Evolutionary conservation across 73 alveolate species (phyloP).

Genomic region (Paramecium sonneborni): DNA sequence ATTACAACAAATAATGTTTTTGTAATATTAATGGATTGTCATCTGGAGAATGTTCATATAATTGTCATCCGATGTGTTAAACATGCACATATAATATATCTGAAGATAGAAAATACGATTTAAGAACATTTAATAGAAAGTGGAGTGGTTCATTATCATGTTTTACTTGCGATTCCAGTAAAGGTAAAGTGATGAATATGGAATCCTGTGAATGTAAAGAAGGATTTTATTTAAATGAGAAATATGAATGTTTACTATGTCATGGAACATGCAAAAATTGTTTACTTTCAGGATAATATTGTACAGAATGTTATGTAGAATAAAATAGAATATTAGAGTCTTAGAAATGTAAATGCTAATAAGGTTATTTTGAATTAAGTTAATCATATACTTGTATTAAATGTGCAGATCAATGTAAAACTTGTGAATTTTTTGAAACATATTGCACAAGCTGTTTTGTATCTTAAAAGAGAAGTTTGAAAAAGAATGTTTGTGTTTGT

Average conservation of each 20-base stretch:
- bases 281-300: background rate
- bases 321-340: background rate
- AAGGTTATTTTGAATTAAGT: conserved; percentile 5
- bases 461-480: background rate
- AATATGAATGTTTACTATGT: background rate
- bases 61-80: background rate
- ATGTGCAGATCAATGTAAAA: background rate
- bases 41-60: background rate
- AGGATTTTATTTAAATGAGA: background rate
- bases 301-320: background rate
- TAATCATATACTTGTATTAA: background rate
- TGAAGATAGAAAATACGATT: background rate
- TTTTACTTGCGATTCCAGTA: background rate
- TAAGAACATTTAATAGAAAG: background rate
- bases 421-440: background rate
- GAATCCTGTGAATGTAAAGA: background rate
- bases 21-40: background rate
- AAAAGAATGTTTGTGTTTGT: background rate
- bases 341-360: background rate
- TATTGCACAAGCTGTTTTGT: background rate
- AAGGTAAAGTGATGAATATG: background rate
- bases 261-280: background rate
- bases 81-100: background rate
- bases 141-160: background rate
- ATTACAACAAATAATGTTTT: background rate